Conservation (phyloP, 192 early-diverging fungal genomes). For the Gonapodya sp. region DNA sequence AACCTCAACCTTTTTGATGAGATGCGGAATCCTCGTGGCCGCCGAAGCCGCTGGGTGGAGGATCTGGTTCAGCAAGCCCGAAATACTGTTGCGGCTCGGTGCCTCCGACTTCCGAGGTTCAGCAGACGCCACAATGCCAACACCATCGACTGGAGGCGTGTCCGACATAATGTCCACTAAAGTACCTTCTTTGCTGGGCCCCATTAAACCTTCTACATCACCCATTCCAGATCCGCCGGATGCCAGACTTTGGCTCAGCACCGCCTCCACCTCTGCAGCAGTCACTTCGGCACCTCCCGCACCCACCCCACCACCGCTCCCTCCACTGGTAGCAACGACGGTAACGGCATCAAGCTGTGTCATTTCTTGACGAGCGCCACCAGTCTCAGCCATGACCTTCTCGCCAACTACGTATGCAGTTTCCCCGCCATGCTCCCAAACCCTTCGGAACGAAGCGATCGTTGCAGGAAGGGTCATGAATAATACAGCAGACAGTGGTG, state of each 20-base stretch:
- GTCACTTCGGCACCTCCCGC: background rate
- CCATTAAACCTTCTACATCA: background rate
- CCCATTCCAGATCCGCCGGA: background rate
- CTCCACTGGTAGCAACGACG: background rate
- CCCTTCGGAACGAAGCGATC: background rate
- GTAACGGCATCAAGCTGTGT: background rate
- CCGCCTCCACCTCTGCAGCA: background rate
- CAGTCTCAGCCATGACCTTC: constrained; percentile 4
- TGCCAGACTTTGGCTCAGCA: too few relatives aligned
- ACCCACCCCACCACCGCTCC: background rate
- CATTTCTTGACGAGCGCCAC: background rate
- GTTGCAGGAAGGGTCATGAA: constrained; percentile 34
- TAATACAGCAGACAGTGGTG: constrained; percentile 35
- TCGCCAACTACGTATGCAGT: background rate
- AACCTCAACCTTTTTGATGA: background rate
- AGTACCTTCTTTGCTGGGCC: background rate
- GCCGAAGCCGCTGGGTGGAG: background rate
- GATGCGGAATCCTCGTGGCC: background rate
- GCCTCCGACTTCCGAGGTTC: background rate
- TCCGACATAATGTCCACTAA: background rate
- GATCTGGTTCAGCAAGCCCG: background rate
- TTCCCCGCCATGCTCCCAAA: background rate
- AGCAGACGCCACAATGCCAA: background rate
- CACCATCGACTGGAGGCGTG: background rate
- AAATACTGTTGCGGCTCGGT: background rate